Evolutionary conservation across 2,329 filamentous ascomycete genomes (phyloP).

Genomic region (Aspergillus versicolor): DNA sequence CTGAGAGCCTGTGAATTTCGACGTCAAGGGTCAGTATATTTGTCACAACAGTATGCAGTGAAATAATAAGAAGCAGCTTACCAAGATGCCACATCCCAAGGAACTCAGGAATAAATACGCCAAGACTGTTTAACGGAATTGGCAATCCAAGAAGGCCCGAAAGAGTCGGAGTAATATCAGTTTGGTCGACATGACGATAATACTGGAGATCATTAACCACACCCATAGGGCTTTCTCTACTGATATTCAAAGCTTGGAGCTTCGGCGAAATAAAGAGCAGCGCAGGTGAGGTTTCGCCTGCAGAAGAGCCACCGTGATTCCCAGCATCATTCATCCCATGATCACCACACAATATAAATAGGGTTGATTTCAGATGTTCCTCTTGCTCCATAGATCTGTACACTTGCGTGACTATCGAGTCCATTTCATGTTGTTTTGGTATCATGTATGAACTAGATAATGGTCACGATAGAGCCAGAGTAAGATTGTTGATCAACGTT

Average conservation of each 20-base stretch:
- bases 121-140: conserved; percentile 84
- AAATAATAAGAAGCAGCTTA: conserved; percentile 35
- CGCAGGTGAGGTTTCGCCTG: conserved; percentile 91
- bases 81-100: conserved; percentile 71
- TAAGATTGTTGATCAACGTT: conserved; percentile 16
- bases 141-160: conserved; percentile 85
- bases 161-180: conserved; percentile 86
- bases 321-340: conserved; percentile 99
- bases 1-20: conserved; percentile 44
- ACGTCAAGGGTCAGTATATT: neutral
- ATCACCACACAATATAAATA: conserved; percentile 86
- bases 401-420: conserved; percentile 72
- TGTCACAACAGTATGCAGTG: neutral
- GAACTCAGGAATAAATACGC: conserved; percentile 78
- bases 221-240: conserved; percentile 53
- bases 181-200: conserved; percentile 85
- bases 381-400: conserved; percentile 72
- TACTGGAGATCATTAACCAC: conserved; percentile 74
- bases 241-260: conserved; percentile 57
- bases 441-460: conserved; percentile 75
- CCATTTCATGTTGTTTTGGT: conserved; percentile 93
- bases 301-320: conserved; percentile 91
- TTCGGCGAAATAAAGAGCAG: conserved; percentile 89
- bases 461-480: conserved; percentile 18
- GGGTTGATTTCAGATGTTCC: conserved; percentile 69